Percentiles rank a stretch among this genome's conserved stretches.
phyloP scores from a whole-genome alignment of 1,284 basidiomycete species.

The Ceratobasidium sp. region DNA sequence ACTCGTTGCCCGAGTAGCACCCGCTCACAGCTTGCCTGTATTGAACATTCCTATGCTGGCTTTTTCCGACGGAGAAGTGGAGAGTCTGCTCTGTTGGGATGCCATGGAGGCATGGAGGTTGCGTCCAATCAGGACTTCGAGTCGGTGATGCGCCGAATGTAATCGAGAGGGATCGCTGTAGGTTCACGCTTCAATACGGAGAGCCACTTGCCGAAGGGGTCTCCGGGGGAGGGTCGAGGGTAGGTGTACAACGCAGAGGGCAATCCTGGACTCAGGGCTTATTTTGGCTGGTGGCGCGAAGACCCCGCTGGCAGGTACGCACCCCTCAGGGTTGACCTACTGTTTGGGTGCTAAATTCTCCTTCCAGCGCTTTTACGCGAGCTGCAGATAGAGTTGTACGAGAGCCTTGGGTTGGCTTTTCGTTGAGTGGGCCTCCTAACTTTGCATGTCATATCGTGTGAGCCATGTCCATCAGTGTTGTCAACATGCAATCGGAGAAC shows the following conservation, averaged over 20 bases:
- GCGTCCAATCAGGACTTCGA: conserved; percentile 82
- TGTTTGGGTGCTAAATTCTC: not conserved
- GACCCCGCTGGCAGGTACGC: conserved; percentile 86
- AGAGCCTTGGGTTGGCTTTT: conserved; percentile 78
- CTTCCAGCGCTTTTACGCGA: conserved; percentile 61
- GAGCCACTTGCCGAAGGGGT: conserved; percentile 49
- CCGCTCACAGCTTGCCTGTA: conserved; percentile 69
- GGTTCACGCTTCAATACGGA: conserved; percentile 89
- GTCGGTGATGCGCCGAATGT: conserved; percentile 90
- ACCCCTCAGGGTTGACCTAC: conserved; percentile 67
- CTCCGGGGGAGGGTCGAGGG: conserved; percentile 12
- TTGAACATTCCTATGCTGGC: conserved; percentile 70
- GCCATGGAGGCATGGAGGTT: conserved; percentile 81
- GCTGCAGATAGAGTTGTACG: conserved; percentile 81
- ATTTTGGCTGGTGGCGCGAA: conserved; percentile 81
- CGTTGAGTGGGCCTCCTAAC: conserved; percentile 64
- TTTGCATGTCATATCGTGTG: too few relatives aligned
- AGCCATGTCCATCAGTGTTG: conserved; percentile 65
- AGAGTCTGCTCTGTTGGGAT: conserved; percentile 89
- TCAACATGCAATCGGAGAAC: conserved; percentile 98
- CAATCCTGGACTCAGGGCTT: conserved; percentile 57
- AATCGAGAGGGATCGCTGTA: conserved; percentile 84
- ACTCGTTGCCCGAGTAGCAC: conserved; percentile 69
- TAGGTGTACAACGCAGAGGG: conserved; percentile 46
- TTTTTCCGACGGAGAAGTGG: conserved; percentile 83